Evolutionary conservation across 805 yeast species (phyloP).

Genomic region (Lipomyces kockii): DNA sequence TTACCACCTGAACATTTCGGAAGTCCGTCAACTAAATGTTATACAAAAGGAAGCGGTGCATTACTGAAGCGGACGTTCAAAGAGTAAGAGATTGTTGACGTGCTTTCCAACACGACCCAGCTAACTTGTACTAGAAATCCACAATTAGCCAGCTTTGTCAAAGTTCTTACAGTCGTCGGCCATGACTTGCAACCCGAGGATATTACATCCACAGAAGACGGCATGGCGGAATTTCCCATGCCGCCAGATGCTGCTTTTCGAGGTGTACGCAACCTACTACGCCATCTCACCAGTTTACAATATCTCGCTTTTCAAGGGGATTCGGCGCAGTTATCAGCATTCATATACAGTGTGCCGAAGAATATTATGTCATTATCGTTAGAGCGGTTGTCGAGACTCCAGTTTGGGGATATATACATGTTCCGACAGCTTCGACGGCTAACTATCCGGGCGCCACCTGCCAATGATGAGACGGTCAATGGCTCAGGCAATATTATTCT

Average conservation of each 20-base stretch:
- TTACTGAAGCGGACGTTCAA: conserved; percentile 31
- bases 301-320: conserved; percentile 31
- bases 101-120: background rate
- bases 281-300: conserved; percentile 23
- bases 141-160: conserved; percentile 19
- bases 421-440: conserved; percentile 26
- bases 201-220: conserved; percentile 23
- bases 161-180: conserved; percentile 24
- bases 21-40: background rate
- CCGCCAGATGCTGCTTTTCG: conserved; percentile 27
- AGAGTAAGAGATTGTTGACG: conserved; percentile 20
- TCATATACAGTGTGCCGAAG: conserved; percentile 21
- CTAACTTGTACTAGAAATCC: conserved; percentile 16
- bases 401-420: conserved; percentile 32
- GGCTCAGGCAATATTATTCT: background rate
- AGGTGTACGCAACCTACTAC: conserved; percentile 31
- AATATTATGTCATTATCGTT: conserved; percentile 23
- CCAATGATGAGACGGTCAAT: background rate
- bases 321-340: conserved; percentile 32
- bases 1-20: background rate
- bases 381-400: conserved; percentile 25
- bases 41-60: conserved; percentile 32
- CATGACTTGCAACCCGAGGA: conserved; percentile 26
- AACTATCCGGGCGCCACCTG: conserved; percentile 23
- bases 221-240: conserved; percentile 26